phyloP scores from a whole-genome alignment of 2,329 filamentous ascomycete genomes.

The Neoascochyta sp. region DNA sequence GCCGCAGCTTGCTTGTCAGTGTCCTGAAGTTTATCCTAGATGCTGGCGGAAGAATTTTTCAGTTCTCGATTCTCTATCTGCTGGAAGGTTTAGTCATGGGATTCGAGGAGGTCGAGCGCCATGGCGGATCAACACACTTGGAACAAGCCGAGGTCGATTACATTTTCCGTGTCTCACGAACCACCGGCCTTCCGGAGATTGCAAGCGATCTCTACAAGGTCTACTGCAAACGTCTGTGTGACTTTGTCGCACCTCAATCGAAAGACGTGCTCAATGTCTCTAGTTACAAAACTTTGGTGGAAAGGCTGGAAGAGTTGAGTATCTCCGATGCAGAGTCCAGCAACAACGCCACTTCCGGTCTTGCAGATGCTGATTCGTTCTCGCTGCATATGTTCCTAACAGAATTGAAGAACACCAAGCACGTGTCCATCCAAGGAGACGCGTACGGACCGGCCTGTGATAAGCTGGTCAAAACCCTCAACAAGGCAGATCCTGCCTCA shows the following conservation, averaged over 20 bases:
- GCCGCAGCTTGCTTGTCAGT: slow-evolving; percentile 21
- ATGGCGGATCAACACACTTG: slow-evolving; percentile 8
- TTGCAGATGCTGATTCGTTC: not conserved
- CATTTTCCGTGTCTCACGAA: slow-evolving; percentile 36
- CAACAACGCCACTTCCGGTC: not conserved
- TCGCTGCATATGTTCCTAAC: slow-evolving; percentile 24
- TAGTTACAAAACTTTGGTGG: slow-evolving; percentile 15
- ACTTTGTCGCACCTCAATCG: slow-evolving; percentile 7
- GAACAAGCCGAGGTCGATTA: slow-evolving; percentile 26
- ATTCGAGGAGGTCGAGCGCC: slow-evolving; percentile 7
- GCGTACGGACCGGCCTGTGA: slow-evolving; percentile 27
- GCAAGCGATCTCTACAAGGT: slow-evolving; percentile 38
- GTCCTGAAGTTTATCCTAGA: slow-evolving; percentile 39
- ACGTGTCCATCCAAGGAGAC: slow-evolving; percentile 30
- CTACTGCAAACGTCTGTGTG: slow-evolving; percentile 27
- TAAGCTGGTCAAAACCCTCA: slow-evolving; percentile 19
- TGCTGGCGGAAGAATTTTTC: slow-evolving; percentile 36
- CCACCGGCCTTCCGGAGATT: slow-evolving; percentile 43
- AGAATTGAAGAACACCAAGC: slow-evolving; percentile 21
- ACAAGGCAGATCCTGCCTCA: slow-evolving; percentile 6
- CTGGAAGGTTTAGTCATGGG: slow-evolving; percentile 43
- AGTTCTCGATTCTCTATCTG: slow-evolving; percentile 43
- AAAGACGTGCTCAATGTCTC: slow-evolving; percentile 7
- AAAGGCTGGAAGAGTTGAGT: slow-evolving; percentile 9
- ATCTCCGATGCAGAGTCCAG: not conserved